A percentile compares a stretch with the other conserved stretches of the same genome.
phyloP scores from a whole-genome alignment of 768 basidiomycete genomes.

The Leccinum obscurum region DNA sequence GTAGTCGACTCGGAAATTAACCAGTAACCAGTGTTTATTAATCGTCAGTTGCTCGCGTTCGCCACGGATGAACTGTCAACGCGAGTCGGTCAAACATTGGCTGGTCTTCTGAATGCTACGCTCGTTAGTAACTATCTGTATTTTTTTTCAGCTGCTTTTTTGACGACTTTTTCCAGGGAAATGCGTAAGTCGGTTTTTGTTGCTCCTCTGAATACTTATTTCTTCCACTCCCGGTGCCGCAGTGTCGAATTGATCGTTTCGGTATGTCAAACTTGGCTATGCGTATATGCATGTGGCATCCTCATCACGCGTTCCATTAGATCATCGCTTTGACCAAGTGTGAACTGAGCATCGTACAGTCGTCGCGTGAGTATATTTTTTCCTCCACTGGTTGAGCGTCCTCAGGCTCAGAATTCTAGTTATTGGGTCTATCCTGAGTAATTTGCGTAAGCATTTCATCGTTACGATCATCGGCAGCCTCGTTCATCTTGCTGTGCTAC shows the following conservation, averaged over 20 bases:
- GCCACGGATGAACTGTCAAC: slow-evolving; percentile 85
- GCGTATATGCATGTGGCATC: neutral
- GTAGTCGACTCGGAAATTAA: neutral
- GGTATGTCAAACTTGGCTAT: slow-evolving; percentile 36
- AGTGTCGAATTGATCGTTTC: slow-evolving; percentile 68
- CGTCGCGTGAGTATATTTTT: slow-evolving; percentile 53
- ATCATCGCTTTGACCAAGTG: slow-evolving; percentile 83
- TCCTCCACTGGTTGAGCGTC: neutral
- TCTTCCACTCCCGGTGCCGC: neutral
- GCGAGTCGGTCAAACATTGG: slow-evolving; percentile 80
- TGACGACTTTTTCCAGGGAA: slow-evolving; percentile 24
- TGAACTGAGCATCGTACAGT: slow-evolving; percentile 78
- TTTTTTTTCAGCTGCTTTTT: neutral
- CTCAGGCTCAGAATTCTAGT: slow-evolving; percentile 42
- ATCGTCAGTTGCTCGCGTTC: slow-evolving; percentile 66
- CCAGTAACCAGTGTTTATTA: slow-evolving; percentile 3
- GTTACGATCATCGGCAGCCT: neutral
- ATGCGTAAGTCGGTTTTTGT: slow-evolving; percentile 25
- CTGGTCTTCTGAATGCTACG: slow-evolving; percentile 84
- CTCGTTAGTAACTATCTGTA: slow-evolving; percentile 45
- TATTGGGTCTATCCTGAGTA: slow-evolving; percentile 81
- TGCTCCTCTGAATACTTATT: neutral
- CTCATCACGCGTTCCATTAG: slow-evolving; percentile 34
- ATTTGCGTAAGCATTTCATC: slow-evolving; percentile 48
- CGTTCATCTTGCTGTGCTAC: neutral